These are phyloP conservation scores for Aspergillus nanangensis DNA, from an alignment of 495 filamentous ascomycete genomes.

Conservation along the genomic window DNA sequence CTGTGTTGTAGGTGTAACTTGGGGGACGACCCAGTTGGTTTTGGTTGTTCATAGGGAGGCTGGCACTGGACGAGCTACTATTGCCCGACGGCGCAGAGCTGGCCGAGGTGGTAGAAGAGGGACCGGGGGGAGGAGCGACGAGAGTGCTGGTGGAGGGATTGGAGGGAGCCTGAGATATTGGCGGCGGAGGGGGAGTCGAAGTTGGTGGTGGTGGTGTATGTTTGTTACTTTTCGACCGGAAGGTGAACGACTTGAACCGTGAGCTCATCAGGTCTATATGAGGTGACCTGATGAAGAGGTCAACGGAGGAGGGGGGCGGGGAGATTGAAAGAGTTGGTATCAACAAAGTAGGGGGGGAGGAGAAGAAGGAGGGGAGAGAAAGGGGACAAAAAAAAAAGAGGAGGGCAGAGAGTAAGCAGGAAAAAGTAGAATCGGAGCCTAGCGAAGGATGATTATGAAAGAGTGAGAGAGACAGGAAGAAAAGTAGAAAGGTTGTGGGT, in stretches of 20 bases:
- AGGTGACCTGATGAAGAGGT: slow-evolving; percentile 16
- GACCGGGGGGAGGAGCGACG: slow-evolving; percentile 25
- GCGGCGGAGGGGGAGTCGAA: slow-evolving; percentile 11
- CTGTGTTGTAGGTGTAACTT: slow-evolving; percentile 65
- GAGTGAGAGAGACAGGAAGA: slow-evolving; percentile 3
- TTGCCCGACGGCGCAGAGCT: slow-evolving; percentile 34
- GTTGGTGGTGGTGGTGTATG: slow-evolving; percentile 21
- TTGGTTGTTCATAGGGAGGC: slow-evolving; percentile 48
- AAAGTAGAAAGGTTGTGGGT: slow-evolving; percentile 4
- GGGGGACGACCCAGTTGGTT: slow-evolving; percentile 56
- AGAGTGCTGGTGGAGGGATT: slow-evolving; percentile 19
- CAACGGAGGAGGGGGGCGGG: slow-evolving; percentile 3
- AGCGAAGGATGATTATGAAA: slow-evolving; percentile 8
- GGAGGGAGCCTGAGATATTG: slow-evolving; percentile 6
- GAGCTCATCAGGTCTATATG: slow-evolving; percentile 49
- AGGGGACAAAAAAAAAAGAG: slow-evolving; percentile 6
- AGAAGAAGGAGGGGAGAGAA: slow-evolving; percentile 8
- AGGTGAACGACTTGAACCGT: slow-evolving; percentile 44
- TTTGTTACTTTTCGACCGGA: slow-evolving; percentile 44
- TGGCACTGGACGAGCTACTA: slow-evolving; percentile 46
- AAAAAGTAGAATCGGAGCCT: slow-evolving; percentile 7
- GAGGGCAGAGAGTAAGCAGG: slow-evolving; percentile 5
- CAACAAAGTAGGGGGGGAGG: slow-evolving; percentile 9
- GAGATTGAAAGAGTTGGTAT: too few relatives aligned
- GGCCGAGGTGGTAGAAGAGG: slow-evolving; percentile 31